A percentile compares a stretch with the other conserved stretches of the same genome.
Conservation (phyloP, 305 asterid species). For the Fraxinus baroniana region DNA sequence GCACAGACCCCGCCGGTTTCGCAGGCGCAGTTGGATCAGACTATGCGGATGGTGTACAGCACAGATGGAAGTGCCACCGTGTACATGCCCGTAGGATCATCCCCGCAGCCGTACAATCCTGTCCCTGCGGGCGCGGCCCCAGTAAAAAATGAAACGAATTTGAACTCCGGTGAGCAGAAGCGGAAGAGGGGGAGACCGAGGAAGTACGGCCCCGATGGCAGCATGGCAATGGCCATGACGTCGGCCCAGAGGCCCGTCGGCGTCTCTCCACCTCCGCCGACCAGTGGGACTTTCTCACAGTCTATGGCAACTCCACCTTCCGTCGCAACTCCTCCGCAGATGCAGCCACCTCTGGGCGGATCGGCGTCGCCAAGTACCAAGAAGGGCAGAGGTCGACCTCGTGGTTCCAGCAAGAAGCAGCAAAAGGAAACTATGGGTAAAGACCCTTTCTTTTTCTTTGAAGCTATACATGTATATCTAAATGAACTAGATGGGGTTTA, state of each 20-base stretch:
- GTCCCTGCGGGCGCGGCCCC: conserved; percentile 19
- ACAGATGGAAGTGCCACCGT: conserved; percentile 20
- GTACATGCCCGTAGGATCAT: conserved; percentile 30
- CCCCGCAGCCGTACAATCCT: conserved; percentile 32
- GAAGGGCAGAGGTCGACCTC: conserved; percentile 59
- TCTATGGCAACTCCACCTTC: conserved; percentile 2
- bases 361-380: conserved; percentile 34
- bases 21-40: conserved; percentile 39
- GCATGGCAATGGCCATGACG: conserved; percentile 32
- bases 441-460: background rate
- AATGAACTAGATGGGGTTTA: background rate
- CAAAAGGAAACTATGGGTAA: conserved; percentile 45
- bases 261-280: conserved; percentile 22
- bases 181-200: conserved; percentile 62
- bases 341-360: conserved; percentile 28
- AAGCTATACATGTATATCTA: background rate
- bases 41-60: conserved; percentile 34
- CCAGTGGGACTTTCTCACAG: conserved; percentile 27
- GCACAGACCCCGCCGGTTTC: conserved; percentile 24
- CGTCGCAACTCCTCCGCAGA: conserved; percentile 9
- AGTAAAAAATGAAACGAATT: conserved; percentile 24
- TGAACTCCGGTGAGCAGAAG: conserved; percentile 46
- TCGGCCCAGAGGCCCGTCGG: conserved; percentile 31
- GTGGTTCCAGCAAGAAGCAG: conserved; percentile 51
- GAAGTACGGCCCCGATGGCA: conserved; percentile 53